Evolutionary conservation across 83 land plant genomes (phyloP).

Genomic region (Picea mariana): DNA sequence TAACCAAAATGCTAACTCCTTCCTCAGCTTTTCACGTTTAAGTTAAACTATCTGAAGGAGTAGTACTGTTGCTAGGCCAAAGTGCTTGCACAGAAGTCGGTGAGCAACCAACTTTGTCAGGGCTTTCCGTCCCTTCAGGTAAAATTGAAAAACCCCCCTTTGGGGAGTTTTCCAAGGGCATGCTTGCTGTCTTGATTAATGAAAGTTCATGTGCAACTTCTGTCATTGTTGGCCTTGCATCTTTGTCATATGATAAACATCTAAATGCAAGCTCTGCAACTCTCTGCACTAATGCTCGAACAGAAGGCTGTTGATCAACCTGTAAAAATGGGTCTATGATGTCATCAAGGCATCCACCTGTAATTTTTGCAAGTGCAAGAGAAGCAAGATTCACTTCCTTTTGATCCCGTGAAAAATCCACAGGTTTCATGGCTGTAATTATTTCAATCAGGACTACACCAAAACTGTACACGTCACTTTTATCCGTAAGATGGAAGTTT

Average conservation of each 20-base stretch:
- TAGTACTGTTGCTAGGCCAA: constrained; percentile 15
- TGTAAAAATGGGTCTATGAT: constrained; percentile 64
- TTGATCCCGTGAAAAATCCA: constrained; percentile 63
- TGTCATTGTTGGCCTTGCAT: constrained; percentile 76
- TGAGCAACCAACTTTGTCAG: constrained; percentile 6
- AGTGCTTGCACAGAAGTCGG: constrained; percentile 21
- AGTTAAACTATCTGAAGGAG: constrained; percentile 12
- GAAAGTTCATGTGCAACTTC: constrained; percentile 77
- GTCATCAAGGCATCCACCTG: constrained; percentile 63
- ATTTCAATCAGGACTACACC: constrained; percentile 89
- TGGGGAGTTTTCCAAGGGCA: neutral
- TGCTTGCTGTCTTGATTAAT: constrained; percentile 20
- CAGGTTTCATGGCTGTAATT: constrained; percentile 68
- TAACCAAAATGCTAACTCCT: neutral
- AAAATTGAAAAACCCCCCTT: neutral
- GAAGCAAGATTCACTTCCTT: constrained; percentile 74
- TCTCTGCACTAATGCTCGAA: constrained; percentile 52
- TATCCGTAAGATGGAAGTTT: constrained; percentile 74
- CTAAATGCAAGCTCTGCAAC: constrained; percentile 85
- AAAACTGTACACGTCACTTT: constrained; percentile 87
- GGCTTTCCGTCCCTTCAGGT: constrained; percentile 17
- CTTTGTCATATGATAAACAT: constrained; percentile 73
- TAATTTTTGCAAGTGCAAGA: constrained; percentile 63
- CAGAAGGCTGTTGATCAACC: constrained; percentile 52
- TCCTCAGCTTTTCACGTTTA: neutral